Evolutionary conservation across 805 yeast genomes (phyloP).

Genomic region (Danielozyma ontarioensis): DNA sequence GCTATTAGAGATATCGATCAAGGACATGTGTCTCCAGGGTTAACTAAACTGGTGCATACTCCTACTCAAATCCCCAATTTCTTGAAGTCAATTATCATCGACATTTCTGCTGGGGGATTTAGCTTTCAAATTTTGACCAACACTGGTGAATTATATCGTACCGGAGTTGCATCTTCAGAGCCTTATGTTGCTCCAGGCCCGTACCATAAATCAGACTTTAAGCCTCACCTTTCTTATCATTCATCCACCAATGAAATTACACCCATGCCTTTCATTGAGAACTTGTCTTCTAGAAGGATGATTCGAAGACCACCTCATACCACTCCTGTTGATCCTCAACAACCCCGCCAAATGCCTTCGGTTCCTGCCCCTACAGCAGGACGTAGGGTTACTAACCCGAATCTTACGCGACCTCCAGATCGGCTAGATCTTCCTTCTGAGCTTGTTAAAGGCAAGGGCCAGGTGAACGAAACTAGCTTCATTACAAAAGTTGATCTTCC

Average conservation of each 20-base stretch:
- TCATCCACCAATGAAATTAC: slow-evolving; percentile 3
- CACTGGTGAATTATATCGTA: slow-evolving; percentile 50
- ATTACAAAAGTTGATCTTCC: slow-evolving; percentile 19
- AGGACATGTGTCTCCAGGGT: neutral
- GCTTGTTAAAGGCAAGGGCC: no score
- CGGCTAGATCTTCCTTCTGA: no score
- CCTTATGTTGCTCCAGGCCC: slow-evolving; percentile 27
- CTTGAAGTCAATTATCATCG: slow-evolving; percentile 30
- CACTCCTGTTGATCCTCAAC: neutral
- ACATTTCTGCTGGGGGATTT: slow-evolving; percentile 61
- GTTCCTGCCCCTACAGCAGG: no score
- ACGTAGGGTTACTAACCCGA: no score
- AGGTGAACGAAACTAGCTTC: slow-evolving; percentile 9
- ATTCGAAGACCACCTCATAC: neutral
- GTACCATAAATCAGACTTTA: slow-evolving; percentile 9
- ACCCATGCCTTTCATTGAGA: slow-evolving; percentile 6
- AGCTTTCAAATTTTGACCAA: slow-evolving; percentile 54
- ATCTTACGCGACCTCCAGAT: no score
- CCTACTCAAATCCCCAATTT: slow-evolving; percentile 37
- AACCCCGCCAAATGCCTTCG: neutral
- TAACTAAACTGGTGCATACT: slow-evolving; percentile 15
- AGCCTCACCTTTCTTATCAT: slow-evolving; percentile 8
- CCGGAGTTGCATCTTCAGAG: slow-evolving; percentile 32
- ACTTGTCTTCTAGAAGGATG: slow-evolving; percentile 2
- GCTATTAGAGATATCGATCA: slow-evolving; percentile 18